Base-by-base conservation (phyloP, 768 basidiomycete species). In the Kwoniella dendrophila region DNA sequence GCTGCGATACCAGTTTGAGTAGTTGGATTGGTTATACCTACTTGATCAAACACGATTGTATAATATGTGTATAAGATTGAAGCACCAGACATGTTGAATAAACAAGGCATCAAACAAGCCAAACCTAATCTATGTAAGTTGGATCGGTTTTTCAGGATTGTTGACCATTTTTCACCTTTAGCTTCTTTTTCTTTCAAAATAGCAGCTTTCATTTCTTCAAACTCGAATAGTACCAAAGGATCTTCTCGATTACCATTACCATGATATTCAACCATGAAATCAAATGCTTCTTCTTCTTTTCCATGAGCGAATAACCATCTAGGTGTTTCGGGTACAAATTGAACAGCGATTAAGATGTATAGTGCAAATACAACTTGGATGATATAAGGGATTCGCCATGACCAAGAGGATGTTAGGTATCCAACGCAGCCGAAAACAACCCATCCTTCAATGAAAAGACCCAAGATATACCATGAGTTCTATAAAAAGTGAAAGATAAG, bases 1-100 rank as follows among this genome's bases (percentile, higher is more conserved):
- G 78, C 77, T 33, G 70, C 68, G 70, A 81, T 79, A 40, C 80
- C 80, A n/a, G 80, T 80, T 58, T 80, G 80, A 16, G 74, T 73
- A 3, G 75, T 69, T 0, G 79, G 51, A 56, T 73, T 68, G 26
- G 77, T 80, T 60, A 81, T 79, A 22, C 79, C 79, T 51, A 80
- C 80, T 5, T 65, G 67, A 14, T 69, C 66, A 58, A 79, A 78
- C 36, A 79, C 69, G 38, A 66, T 65, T 20, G 68, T 66, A 63
- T 64, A 79, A 72, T 81, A 81, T 59, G 65, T 77, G 68, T 79
- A 79, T 66, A 80, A 72, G 63, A 81, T 76, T 3, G 78, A 76
- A 26, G 78, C 40, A 24, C 51, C n/a, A 52, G 55, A 64, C 30
- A 55, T 34, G 5, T 41, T 26, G 62, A 67, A 62, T 59, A 74